A percentile compares a stretch with the other conserved stretches of the same genome.
phyloP scores from a whole-genome alignment of 2,329 filamentous ascomycete genomes.

The Diaporthe australafricana region DNA sequence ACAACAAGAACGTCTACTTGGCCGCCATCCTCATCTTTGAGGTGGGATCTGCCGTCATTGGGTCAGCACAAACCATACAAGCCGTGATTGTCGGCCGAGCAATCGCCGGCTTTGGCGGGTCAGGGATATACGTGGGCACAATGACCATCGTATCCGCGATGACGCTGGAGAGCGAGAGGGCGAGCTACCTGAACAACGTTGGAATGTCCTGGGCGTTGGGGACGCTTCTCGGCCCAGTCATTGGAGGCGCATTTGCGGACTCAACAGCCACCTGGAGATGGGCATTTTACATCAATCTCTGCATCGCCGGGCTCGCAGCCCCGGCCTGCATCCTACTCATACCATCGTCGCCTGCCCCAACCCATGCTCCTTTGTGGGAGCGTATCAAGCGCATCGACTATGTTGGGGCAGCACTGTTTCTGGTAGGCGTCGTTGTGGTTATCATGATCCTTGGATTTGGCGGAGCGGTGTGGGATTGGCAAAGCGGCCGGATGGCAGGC shows the following conservation, averaged over 20 bases:
- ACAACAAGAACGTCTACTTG: slow-evolving; percentile 38
- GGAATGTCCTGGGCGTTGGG: slow-evolving; percentile 57
- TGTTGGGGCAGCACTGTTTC: background rate
- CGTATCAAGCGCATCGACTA: background rate
- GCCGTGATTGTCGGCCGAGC: slow-evolving; percentile 41
- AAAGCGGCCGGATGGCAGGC: background rate
- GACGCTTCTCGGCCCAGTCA: slow-evolving; percentile 58
- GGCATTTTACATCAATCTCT: slow-evolving; percentile 50
- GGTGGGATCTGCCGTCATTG: slow-evolving; percentile 53
- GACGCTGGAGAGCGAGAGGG: slow-evolving; percentile 42
- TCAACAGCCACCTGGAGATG: background rate
- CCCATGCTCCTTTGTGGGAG: background rate
- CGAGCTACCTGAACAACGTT: slow-evolving; percentile 50
- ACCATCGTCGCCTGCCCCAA: background rate
- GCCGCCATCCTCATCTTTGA: slow-evolving; percentile 50
- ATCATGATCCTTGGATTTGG: background rate
- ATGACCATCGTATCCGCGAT: slow-evolving; percentile 50
- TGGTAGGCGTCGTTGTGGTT: background rate
- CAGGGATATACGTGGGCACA: slow-evolving; percentile 55
- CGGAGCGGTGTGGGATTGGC: background rate
- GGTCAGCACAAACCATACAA: slow-evolving; percentile 39
- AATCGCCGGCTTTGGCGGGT: slow-evolving; percentile 50
- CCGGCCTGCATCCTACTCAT: background rate
- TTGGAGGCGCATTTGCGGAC: slow-evolving; percentile 62
- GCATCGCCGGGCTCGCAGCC: slow-evolving; percentile 46